These are phyloP conservation scores for Aureobasidium zeae DNA, from an alignment of 2,329 filamentous ascomycete species.

Conservation along the genomic window DNA sequence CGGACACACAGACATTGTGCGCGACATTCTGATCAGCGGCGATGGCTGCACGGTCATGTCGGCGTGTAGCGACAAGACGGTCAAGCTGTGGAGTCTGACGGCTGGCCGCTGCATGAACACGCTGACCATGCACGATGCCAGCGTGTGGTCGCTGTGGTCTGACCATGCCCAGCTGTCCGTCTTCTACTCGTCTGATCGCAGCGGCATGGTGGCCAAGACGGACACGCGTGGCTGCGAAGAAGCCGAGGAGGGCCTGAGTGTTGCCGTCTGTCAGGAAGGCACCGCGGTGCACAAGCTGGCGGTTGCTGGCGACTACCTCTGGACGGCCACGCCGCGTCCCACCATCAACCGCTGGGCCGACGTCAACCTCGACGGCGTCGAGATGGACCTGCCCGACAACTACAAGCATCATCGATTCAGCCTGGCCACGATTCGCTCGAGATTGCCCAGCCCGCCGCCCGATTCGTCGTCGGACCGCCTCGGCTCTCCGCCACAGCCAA, in stretches of 20 bases:
- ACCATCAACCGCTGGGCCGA: conserved; percentile 89
- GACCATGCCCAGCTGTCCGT: conserved; percentile 74
- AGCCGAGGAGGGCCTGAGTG: conserved; percentile 77
- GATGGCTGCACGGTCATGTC: conserved; percentile 87
- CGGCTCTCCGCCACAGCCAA: conserved; percentile 10
- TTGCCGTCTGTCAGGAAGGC: conserved; percentile 88
- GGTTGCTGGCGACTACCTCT: conserved; percentile 64
- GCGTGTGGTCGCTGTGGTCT: conserved; percentile 92
- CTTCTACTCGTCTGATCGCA: conserved; percentile 92
- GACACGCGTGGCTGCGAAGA: conserved; percentile 66
- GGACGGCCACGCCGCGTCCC: conserved; percentile 82
- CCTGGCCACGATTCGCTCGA: conserved; percentile 37
- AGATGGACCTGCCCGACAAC: conserved; percentile 50
- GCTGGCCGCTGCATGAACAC: conserved; percentile 96
- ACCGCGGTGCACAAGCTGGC: conserved; percentile 63
- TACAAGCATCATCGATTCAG: conserved; percentile 42
- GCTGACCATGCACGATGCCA: conserved; percentile 97
- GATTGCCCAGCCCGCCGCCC: conserved; percentile 30
- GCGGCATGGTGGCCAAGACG: conserved; percentile 90
- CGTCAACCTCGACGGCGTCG: conserved; percentile 64
- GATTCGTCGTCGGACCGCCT: conserved; percentile 5
- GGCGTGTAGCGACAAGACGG: conserved; percentile 88
- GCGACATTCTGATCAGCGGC: conserved; percentile 81
- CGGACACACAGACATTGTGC: conserved; percentile 89
- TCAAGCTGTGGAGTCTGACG: conserved; percentile 96